phyloP scores from a whole-genome alignment of 257 asterid species.

The Schizonepeta tenuifolia region DNA sequence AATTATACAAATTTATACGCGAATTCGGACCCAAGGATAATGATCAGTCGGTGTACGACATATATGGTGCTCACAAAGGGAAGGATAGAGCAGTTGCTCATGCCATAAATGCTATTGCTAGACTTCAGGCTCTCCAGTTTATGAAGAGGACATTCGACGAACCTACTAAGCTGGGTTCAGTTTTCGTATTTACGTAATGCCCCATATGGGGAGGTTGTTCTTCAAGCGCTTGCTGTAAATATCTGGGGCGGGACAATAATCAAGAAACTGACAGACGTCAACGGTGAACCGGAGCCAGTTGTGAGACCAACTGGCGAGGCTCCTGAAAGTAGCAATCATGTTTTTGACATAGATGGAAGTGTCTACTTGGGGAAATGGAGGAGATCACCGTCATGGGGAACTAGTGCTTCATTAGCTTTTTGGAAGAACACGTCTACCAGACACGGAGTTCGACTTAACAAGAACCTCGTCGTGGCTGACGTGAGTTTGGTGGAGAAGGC shows the following conservation, averaged over 20 bases:
- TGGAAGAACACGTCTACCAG: slow-evolving; percentile 62
- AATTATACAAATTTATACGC: slow-evolving; percentile 64
- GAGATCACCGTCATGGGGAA: slow-evolving; percentile 86
- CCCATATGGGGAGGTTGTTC: slow-evolving; percentile 81
- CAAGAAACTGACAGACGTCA: slow-evolving; percentile 43
- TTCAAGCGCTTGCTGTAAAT: slow-evolving; percentile 86
- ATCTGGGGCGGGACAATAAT: slow-evolving; percentile 86
- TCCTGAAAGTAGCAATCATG: slow-evolving; percentile 52
- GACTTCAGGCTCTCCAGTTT: slow-evolving; percentile 89
- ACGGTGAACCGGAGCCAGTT: slow-evolving; percentile 34
- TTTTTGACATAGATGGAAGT: slow-evolving; percentile 84
- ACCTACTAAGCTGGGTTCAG: slow-evolving; percentile 75
- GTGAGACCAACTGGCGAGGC: slow-evolving; percentile 44
- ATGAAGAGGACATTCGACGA: slow-evolving; percentile 79
- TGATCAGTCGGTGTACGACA: slow-evolving; percentile 59
- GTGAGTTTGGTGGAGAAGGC: slow-evolving; percentile 78
- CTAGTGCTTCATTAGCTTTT: slow-evolving; percentile 70
- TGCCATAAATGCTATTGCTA: slow-evolving; percentile 67
- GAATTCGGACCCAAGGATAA: slow-evolving; percentile 80
- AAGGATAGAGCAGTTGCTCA: slow-evolving; percentile 60
- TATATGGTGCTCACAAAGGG: slow-evolving; percentile 84
- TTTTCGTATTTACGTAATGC: slow-evolving; percentile 73
- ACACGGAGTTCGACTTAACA: slow-evolving; percentile 76
- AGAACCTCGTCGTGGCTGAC: slow-evolving; percentile 77
- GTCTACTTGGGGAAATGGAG: slow-evolving; percentile 87